Evolutionary conservation across 2,329 filamentous ascomycete genomes (phyloP).

Genomic region (Fusarium setosum): DNA sequence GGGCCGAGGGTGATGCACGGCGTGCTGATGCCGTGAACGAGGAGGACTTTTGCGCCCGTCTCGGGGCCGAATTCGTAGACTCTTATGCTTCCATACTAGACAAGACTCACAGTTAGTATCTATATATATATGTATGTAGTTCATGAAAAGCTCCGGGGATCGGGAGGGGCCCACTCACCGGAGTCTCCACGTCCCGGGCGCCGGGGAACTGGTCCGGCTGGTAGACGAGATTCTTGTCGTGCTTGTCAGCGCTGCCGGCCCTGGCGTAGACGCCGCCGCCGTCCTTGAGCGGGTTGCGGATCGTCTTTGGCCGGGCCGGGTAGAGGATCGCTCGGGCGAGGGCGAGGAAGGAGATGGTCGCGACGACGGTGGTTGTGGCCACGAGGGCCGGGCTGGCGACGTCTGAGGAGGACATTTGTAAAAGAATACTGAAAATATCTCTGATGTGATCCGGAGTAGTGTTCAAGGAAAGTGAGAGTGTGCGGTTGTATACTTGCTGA

Average conservation of each 20-base stretch:
- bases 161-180: conserved; percentile 53
- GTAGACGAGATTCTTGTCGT: conserved; percentile 62
- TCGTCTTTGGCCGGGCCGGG: conserved; percentile 52
- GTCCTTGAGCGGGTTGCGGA: conserved; percentile 59
- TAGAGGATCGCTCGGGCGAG: conserved; percentile 51
- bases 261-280: conserved; percentile 48
- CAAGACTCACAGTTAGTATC: neutral
- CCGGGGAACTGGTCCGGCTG: conserved; percentile 77
- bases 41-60: conserved; percentile 77
- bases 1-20: conserved; percentile 78
- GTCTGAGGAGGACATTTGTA: conserved; percentile 9
- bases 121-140: neutral
- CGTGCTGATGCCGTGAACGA: conserved; percentile 88
- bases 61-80: conserved; percentile 87
- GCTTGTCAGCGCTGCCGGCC: too few species aligned
- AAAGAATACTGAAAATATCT: too few species aligned
- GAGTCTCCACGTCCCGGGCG: conserved; percentile 77
- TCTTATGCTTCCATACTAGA: conserved; percentile 75
- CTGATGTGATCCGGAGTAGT: neutral
- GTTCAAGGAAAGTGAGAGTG: neutral
- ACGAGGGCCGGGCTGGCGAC: conserved; percentile 43
- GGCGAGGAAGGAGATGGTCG: conserved; percentile 54
- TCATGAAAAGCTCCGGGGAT: neutral
- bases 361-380: conserved; percentile 54
- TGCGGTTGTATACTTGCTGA: neutral